Percentiles rank a stretch among this genome's conserved stretches.
phyloP scores from a whole-genome alignment of 106 monocot species.

The Allium cepa region DNA sequence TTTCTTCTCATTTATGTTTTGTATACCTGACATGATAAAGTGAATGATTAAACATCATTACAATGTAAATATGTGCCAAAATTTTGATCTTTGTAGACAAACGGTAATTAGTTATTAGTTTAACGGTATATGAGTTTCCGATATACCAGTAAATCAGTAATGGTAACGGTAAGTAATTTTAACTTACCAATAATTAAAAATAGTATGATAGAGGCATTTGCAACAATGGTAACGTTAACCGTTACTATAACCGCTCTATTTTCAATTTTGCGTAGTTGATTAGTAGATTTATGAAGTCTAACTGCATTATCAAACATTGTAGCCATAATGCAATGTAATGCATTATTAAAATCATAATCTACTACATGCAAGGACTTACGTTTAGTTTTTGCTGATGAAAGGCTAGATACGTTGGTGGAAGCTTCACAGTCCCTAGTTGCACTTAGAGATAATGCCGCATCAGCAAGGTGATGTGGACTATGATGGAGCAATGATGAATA shows the following conservation, averaged over 20 bases:
- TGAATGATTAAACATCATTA: too few species aligned
- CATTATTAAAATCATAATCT: background rate
- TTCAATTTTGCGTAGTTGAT: constrained; percentile 23
- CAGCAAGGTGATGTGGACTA: constrained; percentile 36
- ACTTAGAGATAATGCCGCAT: constrained; percentile 28
- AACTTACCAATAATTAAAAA: too few species aligned
- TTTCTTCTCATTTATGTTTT: too few species aligned
- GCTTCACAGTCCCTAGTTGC: constrained; percentile 18
- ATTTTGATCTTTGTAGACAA: too few species aligned
- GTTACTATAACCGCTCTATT: background rate
- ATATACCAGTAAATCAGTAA: too few species aligned
- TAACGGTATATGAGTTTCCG: too few species aligned
- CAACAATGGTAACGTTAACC: too few species aligned
- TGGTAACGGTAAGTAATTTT: too few species aligned
- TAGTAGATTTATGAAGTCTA: constrained; percentile 18
- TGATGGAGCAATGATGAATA: constrained; percentile 17
- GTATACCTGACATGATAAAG: too few species aligned
- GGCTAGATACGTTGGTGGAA: constrained; percentile 16
- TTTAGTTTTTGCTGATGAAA: background rate
- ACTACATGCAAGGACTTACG: background rate
- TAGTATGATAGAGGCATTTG: too few species aligned
- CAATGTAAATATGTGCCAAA: too few species aligned
- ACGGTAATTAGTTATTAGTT: too few species aligned
- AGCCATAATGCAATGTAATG: constrained; percentile 60
- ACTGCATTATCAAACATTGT: constrained; percentile 54